These are phyloP conservation scores for Talaromyces sp. DNA, from an alignment of 2,329 filamentous ascomycete genomes.

Conservation along the genomic window DNA sequence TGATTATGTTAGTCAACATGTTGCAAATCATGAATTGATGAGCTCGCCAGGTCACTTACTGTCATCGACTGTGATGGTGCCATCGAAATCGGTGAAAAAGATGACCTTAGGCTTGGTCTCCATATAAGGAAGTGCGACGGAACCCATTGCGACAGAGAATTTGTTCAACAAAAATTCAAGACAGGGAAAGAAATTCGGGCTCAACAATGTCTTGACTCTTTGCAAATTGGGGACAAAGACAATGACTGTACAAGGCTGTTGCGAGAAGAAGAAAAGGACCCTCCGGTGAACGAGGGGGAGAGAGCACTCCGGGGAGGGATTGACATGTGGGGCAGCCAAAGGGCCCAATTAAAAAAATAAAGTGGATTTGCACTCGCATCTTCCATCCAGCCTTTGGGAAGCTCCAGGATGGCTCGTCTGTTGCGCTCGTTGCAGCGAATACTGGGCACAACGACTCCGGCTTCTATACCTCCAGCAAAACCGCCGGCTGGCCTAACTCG, in stretches of 20 bases:
- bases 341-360: background rate
- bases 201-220: too few species aligned
- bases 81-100: slow-evolving; percentile 99
- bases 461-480: slow-evolving; percentile 17
- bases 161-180: background rate
- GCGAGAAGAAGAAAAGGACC: background rate
- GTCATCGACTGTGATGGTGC: slow-evolving; percentile 81
- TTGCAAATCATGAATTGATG: background rate
- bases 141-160: slow-evolving; percentile 28
- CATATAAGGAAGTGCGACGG: slow-evolving; percentile 43
- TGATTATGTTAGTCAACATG: slow-evolving; percentile 15
- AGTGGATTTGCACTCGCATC: slow-evolving; percentile 11
- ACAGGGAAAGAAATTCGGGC: background rate
- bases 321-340: slow-evolving; percentile 1
- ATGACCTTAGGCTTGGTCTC: slow-evolving; percentile 77
- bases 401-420: slow-evolving; percentile 37
- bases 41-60: slow-evolving; percentile 49
- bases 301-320: background rate
- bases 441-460: slow-evolving; percentile 21
- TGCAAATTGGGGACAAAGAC: slow-evolving; percentile 7
- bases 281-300: slow-evolving; percentile 12
- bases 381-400: slow-evolving; percentile 14
- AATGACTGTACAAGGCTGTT: background rate
- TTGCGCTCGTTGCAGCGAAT: slow-evolving; percentile 35
- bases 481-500: slow-evolving; percentile 22